phyloP scores from a whole-genome alignment of 1,284 basidiomycete species.

The Cerioporus squamosus region DNA sequence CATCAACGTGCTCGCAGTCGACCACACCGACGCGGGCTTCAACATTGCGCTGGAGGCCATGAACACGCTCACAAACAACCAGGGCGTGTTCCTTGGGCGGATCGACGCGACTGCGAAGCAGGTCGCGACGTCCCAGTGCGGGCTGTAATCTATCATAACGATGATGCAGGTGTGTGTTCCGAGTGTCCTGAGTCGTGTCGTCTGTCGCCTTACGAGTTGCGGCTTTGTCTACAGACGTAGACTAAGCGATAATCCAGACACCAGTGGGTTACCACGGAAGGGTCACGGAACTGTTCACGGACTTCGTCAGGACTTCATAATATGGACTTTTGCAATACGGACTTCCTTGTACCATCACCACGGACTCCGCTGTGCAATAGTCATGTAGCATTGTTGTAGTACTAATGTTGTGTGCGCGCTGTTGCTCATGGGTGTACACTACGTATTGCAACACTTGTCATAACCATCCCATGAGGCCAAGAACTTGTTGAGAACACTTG shows the following conservation, averaged over 20 bases:
- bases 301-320: too few relatives aligned
- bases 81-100: slow-evolving; percentile 28
- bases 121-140: slow-evolving; percentile 29
- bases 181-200: too few relatives aligned
- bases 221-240: not conserved
- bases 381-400: not conserved
- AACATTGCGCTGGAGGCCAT: slow-evolving; percentile 41
- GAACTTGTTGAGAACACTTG: too few relatives aligned
- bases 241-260: too few relatives aligned
- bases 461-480: too few relatives aligned
- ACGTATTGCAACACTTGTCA: too few relatives aligned
- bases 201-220: not conserved
- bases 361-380: not conserved
- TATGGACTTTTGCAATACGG: not conserved
- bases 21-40: slow-evolving; percentile 43
- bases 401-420: not conserved
- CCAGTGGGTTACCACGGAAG: too few relatives aligned
- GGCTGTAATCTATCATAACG: slow-evolving; percentile 21
- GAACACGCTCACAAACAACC: slow-evolving; percentile 33
- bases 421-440: too few relatives aligned
- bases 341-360: not conserved
- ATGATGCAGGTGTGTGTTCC: not conserved
- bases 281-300: too few relatives aligned
- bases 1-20: slow-evolving; percentile 47
- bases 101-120: slow-evolving; percentile 28